Evolutionary conservation across 768 basidiomycete genomes (phyloP), one percentile per base, ranked within the genome.

Genomic region (Tulasnella sp.): DNA sequence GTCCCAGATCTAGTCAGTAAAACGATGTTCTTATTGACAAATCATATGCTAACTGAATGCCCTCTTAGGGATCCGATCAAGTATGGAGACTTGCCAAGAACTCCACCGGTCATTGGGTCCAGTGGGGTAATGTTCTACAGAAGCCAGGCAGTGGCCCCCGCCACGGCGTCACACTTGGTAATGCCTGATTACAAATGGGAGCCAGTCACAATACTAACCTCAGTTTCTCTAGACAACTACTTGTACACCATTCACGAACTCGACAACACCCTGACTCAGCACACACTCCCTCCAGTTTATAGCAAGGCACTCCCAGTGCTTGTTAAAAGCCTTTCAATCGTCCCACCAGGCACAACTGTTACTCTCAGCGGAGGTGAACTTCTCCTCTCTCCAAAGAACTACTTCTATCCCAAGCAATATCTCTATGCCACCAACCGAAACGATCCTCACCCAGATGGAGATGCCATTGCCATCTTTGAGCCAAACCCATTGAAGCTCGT

Each of bases 201-300:
- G 20, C 12, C 5, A 32, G 12, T 9, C n/a, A 9, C 19, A 37
- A 45, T 13, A 13, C 27, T 3, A 10, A 19, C 24, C 40, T 4
- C 15, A 24, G n/a, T 9, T 16, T 24, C 24, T 24, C 1, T 28
- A 53, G 58, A 49, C 25, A 39, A 43, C 37, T 51, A 34, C 6
- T 48, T 58, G 7, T 58, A 55, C 35, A 58, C 53, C 15, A 22
- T 58, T 5, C 58, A 58, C 48, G 53, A 58, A 45, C 57, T 58
- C 41, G 35, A 41, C 57, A 58, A 55, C 37, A 50, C 53, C 31
- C 48, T 58, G 10, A 54, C 58, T 6, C 43, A 45, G 16, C 41
- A 57, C n/a, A 55, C 53, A 6, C 44, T 58, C 20, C 58, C 58
- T 10, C 16, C 48, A 13, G 37, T 53, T 12, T n/a, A 13, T 25